Conservation (phyloP, 176 grass and related monocot genomes). For the bread wheat (Triticum aestivum) region IWGSC_CS_RefSeq_v2.1 NC_057796.1:40029373-40029872, state of each 20-base stretch:
- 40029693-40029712: constrained; percentile 7
- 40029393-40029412: constrained; percentile 90
- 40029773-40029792: constrained; percentile 80
- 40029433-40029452: constrained; percentile 68
- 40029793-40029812: constrained; percentile 74
- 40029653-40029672: background rate
- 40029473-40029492: constrained; percentile 3
- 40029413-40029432: constrained; percentile 82
- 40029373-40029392: constrained; percentile 85
- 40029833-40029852: constrained; percentile 78
- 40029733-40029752: constrained; percentile 83
- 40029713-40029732: constrained; percentile 23
- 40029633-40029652: constrained; percentile 11
- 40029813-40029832: constrained; percentile 75
- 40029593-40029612: background rate
- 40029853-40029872: constrained; percentile 98
- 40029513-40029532: background rate
- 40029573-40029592: background rate
- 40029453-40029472: constrained; percentile 71
- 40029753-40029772: constrained; percentile 90
- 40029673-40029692: background rate
- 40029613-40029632: constrained; percentile 7
- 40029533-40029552: background rate
- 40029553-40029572: constrained; percentile 10
- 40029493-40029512: constrained; percentile 11